phyloP scores from a whole-genome alignment of 331 rosid genomes.

The Quercus phellos region DNA sequence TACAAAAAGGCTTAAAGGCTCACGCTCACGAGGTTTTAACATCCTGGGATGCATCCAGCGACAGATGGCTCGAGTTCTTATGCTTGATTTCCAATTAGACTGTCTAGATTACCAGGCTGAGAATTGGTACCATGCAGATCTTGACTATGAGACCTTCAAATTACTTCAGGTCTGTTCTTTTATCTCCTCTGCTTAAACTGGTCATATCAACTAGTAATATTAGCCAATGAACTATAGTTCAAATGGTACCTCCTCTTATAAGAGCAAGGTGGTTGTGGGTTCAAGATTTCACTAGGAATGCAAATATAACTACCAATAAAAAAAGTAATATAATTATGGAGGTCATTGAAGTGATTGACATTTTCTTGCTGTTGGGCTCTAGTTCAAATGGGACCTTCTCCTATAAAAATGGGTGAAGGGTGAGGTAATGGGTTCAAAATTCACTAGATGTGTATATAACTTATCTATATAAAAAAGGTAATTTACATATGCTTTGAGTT shows the following conservation, averaged over 20 bases:
- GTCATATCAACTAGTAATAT: neutral
- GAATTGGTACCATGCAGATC: constrained; percentile 94
- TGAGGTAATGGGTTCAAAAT: no score
- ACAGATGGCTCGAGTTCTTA: constrained; percentile 82
- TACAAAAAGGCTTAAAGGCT: constrained; percentile 43
- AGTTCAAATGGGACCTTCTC: no score
- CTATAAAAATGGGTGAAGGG: no score
- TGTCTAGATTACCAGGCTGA: constrained; percentile 67
- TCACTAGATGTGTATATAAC: no score
- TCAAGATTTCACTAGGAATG: no score
- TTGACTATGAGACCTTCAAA: constrained; percentile 85
- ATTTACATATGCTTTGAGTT: neutral
- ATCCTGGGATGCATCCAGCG: constrained; percentile 85
- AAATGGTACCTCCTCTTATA: no score
- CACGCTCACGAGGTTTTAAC: constrained; percentile 65
- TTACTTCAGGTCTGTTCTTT: constrained; percentile 64
- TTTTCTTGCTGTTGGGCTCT: neutral
- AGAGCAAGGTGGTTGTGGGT: no score
- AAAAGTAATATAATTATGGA: neutral
- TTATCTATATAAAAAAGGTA: neutral
- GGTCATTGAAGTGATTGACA: neutral
- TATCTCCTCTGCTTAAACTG: constrained; percentile 8
- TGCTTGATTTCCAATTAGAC: constrained; percentile 83
- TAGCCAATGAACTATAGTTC: no score
- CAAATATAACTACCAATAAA: no score